Conservation (phyloP, 345 rosid genomes). For the Citrus australasica region DNA sequence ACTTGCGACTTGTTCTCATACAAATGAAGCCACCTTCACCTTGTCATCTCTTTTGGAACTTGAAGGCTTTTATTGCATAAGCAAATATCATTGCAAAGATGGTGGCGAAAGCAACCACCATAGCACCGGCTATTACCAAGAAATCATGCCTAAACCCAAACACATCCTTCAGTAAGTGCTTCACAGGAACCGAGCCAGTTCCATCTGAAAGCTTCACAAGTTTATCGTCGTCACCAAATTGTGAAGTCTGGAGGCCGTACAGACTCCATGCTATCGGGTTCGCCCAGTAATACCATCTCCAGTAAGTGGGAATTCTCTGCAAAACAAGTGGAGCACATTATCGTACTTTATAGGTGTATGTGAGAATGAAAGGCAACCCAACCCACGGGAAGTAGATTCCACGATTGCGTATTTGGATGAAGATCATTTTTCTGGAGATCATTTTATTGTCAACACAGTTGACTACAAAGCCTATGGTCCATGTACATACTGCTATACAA, state of each 20-base stretch:
- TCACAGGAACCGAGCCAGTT: slow-evolving; percentile 40
- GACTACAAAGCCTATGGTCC: not conserved
- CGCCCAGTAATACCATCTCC: slow-evolving; percentile 99
- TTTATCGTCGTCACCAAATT: slow-evolving; percentile 57
- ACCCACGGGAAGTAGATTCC: not conserved
- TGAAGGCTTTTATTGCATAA: slow-evolving; percentile 78
- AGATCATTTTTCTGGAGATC: not conserved
- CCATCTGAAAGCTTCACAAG: slow-evolving; percentile 63
- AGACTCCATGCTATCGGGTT: slow-evolving; percentile 93
- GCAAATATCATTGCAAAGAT: slow-evolving; percentile 75
- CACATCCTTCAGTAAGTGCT: slow-evolving; percentile 43
- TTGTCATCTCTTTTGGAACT: slow-evolving; percentile 82
- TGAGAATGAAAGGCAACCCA: not conserved
- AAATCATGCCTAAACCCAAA: slow-evolving; percentile 83
- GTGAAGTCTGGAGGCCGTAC: slow-evolving; percentile 82
- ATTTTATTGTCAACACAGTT: not conserved
- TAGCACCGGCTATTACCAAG: slow-evolving; percentile 59
- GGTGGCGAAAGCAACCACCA: slow-evolving; percentile 69
- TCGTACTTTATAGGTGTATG: not conserved
- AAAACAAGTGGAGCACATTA: not conserved
- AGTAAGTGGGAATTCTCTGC: slow-evolving; percentile 94
- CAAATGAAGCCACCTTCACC: not conserved
- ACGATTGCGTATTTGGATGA: not conserved
- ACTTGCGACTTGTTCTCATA: not conserved
- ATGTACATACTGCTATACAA: not conserved